Conservation (phyloP, 163 green algal species). For the Coccomyxa subellipsoidea region DNA sequence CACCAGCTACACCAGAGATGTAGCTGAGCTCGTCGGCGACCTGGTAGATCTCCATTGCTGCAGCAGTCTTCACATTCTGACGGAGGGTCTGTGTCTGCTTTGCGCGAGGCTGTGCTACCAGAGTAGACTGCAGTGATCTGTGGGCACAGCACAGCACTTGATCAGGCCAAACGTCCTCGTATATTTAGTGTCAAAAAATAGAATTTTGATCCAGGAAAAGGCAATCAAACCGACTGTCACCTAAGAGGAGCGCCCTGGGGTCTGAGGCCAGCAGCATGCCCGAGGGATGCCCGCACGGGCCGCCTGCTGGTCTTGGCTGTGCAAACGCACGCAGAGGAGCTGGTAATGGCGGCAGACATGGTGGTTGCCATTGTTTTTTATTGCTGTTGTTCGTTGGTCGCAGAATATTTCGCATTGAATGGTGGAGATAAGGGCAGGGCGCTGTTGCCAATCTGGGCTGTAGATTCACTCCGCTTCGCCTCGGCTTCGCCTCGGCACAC, state of each 20-base stretch:
- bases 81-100: background rate
- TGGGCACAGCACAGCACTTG: background rate
- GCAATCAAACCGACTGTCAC: background rate
- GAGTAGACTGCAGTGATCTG: background rate
- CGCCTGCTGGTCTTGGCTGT: background rate
- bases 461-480: too few species aligned
- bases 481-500: too few species aligned
- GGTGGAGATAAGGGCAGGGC: background rate
- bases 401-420: background rate
- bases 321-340: background rate
- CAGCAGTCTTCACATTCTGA: background rate
- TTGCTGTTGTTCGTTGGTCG: background rate
- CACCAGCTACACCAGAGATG: conserved; percentile 70
- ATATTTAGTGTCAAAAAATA: too few species aligned
- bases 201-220: background rate
- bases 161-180: background rate
- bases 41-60: conserved; percentile 66
- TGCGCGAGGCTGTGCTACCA: background rate
- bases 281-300: background rate
- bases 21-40: conserved; percentile 68
- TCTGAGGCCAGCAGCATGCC: background rate
- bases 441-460: too few species aligned
- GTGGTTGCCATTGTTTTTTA: background rate
- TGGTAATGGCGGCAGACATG: background rate
- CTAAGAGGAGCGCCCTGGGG: background rate